Conservation (phyloP, 2,329 filamentous ascomycete genomes). For the Epichloe uncinata region DNA sequence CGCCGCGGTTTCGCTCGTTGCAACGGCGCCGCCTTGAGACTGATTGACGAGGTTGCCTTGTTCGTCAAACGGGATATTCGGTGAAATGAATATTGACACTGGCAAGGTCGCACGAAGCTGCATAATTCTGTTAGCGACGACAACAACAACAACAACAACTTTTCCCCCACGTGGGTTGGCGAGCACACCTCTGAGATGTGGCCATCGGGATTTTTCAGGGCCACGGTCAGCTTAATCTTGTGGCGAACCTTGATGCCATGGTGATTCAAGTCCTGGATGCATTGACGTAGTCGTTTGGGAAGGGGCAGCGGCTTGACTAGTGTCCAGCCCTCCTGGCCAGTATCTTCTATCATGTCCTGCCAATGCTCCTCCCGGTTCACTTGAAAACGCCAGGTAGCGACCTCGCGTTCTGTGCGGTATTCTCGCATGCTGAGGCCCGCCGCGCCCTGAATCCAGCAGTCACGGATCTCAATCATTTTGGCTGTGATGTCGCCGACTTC, state of each 20-base stretch:
- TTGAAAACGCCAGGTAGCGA: constrained; percentile 45
- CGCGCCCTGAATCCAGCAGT: constrained; percentile 41
- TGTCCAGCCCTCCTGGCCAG: constrained; percentile 51
- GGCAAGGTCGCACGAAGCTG: constrained; percentile 80
- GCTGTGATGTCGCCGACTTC: constrained; percentile 72
- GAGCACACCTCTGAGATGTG: constrained; percentile 70
- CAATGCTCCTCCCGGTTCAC: constrained; percentile 49
- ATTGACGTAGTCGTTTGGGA: constrained; percentile 68
- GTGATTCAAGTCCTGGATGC: constrained; percentile 79
- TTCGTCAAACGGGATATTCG: constrained; percentile 79
- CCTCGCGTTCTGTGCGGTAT: constrained; percentile 51
- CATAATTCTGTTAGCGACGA: background rate
- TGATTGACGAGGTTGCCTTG: constrained; percentile 64
- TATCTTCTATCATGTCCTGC: constrained; percentile 55
- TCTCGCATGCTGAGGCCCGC: constrained; percentile 35
- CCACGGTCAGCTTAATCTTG: constrained; percentile 82
- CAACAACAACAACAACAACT: too few species aligned
- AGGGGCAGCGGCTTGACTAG: constrained; percentile 52
- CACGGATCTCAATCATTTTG: constrained; percentile 67
- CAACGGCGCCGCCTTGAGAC: constrained; percentile 34
- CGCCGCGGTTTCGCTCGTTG: constrained; percentile 40
- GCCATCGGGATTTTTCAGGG: constrained; percentile 87
- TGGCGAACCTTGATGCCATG: constrained; percentile 86
- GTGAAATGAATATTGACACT: constrained; percentile 88
- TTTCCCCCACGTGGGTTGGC: background rate